These are phyloP conservation scores for Termitomyces sp. DNA, from an alignment of 768 basidiomycete genomes.

Conservation along the genomic window DNA sequence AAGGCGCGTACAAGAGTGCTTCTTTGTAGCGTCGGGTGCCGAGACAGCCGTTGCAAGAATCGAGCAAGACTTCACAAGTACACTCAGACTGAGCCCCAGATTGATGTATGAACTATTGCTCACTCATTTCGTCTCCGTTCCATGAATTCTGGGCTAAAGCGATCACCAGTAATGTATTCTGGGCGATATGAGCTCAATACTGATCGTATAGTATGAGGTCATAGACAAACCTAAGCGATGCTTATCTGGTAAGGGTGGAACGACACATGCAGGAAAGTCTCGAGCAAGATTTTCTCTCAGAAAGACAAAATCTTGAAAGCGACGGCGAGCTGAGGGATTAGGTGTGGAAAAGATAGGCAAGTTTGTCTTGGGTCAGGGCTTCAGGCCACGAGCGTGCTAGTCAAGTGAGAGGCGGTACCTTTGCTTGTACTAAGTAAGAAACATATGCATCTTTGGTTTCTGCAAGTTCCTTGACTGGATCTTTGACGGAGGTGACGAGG, in stretches of 20 bases:
- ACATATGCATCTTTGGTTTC: slow-evolving; percentile 98
- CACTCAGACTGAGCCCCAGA: neutral
- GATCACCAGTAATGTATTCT: slow-evolving; percentile 98
- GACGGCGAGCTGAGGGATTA: slow-evolving; percentile 73
- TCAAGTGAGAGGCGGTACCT: slow-evolving; percentile 45
- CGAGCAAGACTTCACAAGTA: slow-evolving; percentile 67
- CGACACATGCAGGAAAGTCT: slow-evolving; percentile 97
- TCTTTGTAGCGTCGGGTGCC: slow-evolving; percentile 91
- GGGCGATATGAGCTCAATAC: slow-evolving; percentile 2
- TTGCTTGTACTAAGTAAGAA: slow-evolving; percentile 85
- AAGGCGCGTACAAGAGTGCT: slow-evolving; percentile 90
- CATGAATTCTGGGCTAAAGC: slow-evolving; percentile 97
- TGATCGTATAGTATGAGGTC: neutral
- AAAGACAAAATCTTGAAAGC: slow-evolving; percentile 98
- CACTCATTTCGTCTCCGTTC: slow-evolving; percentile 87
- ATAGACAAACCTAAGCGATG: slow-evolving; percentile 79
- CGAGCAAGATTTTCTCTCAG: slow-evolving; percentile 80
- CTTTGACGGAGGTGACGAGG: slow-evolving; percentile 76
- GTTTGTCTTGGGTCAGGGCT: slow-evolving; percentile 61
- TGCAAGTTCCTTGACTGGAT: slow-evolving; percentile 93
- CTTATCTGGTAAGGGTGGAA: slow-evolving; percentile 94
- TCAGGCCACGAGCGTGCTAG: neutral
- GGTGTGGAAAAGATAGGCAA: slow-evolving; percentile 77
- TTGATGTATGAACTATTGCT: slow-evolving; percentile 21
- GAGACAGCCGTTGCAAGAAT: slow-evolving; percentile 85